Evolutionary conservation across 371 early-diverging fungal genomes (phyloP), one percentile per base, ranked within the genome.

Genomic region (Fennellomyces sp.): DNA sequence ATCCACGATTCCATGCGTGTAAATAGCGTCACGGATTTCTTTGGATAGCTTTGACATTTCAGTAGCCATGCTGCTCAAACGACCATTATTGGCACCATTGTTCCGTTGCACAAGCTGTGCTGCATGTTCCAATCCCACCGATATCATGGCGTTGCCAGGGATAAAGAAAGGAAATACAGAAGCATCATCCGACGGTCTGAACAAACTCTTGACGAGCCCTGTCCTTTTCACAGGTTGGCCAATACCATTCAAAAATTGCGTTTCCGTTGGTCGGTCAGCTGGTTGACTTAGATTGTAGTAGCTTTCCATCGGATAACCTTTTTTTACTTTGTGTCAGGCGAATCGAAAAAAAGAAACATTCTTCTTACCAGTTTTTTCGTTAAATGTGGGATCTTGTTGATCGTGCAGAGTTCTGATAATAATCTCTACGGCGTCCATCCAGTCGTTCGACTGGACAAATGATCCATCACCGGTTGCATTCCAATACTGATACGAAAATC

Each of bases 141-240:
- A 73, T 2, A 86, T 64, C 72, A 87, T 85, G 4, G 88, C 88
- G 54, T 90, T 90, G 17, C 86, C 82, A 5, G 90, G 88, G 21
- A 88, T 75, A 41, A 82, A 76, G 63, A 87, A 88, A 1, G 88
- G 85, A 58, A 80, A 82, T 1, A 80, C 72, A 11, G 83, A 78
- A 1, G 85, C 80, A 63, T 88, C 90, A 63, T 89, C 90, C 8
- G 84, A 85, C 5, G 88, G 88, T 25, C 90, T 56, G 65, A 89
- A 89, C 47, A 84, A 56, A 11, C 80, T 78, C 48, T 80, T 79
- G 21, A 87, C 79, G 76, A 89, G 72, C 5, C 88, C 90, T 1
- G 82, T 82, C 28, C 76, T 67, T 42, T 68, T 75, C 3, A 81
- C 84, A 0, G 86, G 82, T n/a, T 82, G 76, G 3, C 87, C 88